Conservation (phyloP, 176 grass and related monocot species). For the Eleusine indica region DNA sequence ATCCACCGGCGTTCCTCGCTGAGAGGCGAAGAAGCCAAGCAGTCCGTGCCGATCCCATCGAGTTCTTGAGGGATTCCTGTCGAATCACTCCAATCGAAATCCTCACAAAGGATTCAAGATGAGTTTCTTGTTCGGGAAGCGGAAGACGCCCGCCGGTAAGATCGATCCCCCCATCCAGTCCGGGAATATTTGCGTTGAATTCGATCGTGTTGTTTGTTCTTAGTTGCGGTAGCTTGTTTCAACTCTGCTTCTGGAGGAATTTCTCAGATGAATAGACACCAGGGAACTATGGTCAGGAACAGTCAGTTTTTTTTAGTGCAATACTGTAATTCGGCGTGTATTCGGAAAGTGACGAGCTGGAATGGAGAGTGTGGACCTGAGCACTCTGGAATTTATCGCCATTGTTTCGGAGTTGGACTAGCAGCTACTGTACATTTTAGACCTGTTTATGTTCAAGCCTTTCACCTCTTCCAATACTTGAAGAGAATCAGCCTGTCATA, state of each 20-base stretch:
- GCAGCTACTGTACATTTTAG: not conserved
- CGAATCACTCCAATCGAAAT: not conserved
- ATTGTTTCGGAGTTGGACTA: not conserved
- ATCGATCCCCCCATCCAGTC: not conserved
- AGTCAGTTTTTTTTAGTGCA: no score
- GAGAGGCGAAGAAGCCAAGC: not conserved
- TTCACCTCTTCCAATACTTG: not conserved
- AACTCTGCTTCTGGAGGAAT: not conserved
- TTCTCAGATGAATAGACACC: no score
- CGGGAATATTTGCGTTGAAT: not conserved
- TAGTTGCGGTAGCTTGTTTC: not conserved
- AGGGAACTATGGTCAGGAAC: no score
- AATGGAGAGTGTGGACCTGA: no score
- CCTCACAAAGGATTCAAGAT: conserved; percentile 42
- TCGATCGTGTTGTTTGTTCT: not conserved
- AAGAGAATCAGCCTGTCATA: not conserved
- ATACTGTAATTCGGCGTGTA: no score
- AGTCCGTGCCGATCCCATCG: conserved; percentile 3
- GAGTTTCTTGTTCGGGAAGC: conserved; percentile 86
- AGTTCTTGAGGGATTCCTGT: not conserved
- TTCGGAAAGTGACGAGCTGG: no score
- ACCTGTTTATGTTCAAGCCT: not conserved
- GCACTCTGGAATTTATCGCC: no score
- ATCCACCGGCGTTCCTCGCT: not conserved
- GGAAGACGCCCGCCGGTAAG: conserved; percentile 75